Base-by-base conservation (phyloP, 163 green algal genomes). In the Scenedesmus sp. region DNA sequence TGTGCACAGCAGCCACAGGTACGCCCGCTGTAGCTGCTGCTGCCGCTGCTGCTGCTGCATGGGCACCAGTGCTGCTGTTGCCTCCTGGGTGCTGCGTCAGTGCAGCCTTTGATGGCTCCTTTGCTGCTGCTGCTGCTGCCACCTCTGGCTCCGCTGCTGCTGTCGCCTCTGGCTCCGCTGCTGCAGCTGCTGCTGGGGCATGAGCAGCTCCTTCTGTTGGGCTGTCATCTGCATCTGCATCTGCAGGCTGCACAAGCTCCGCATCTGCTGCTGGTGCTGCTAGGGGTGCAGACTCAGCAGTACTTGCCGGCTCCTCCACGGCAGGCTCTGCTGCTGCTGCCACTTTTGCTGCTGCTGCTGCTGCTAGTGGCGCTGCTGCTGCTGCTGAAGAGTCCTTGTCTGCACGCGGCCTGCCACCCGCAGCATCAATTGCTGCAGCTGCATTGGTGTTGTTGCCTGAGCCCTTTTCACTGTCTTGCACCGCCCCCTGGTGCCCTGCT, bases 1-100 rank as follows among this genome's bases (percentile, higher is more conserved):
- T 46, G 70, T 18, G 16, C 9, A 16, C 62, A 52, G 70, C 20
- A 81, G 15, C 70, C 7, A 6, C 67, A 77, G 67, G 16, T 70
- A 20, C 62, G 20, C 16, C 67, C 7, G 67, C 64, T 34, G 86
- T 0, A 82, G 67, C 67, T 34, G 67, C 13, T 77, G 15, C 67
- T 8, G 3, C 74, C n/a, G 3, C 76, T 84, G 76, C 76, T 84
- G 76, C 76, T 84, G 76, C 76, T 84, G 76, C 76, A 59, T 12
- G 4, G 12, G 13, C 3, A 54, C 26, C 23, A 84, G 34, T 18
- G 4, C 34, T 84, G 76, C 34, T 84, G 34, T 2, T n/a, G 10
- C 34, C 34, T 46, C 34, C 34, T 46, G 74, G 16, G 54, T 54
- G 74, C 74, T 82, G 74, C 74, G n/a, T 46, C 34, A 46, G 34